These are phyloP conservation scores for Dothideomycetes sp. DNA, from an alignment of 2,329 filamentous ascomycete species.

Conservation along the genomic window DNA sequence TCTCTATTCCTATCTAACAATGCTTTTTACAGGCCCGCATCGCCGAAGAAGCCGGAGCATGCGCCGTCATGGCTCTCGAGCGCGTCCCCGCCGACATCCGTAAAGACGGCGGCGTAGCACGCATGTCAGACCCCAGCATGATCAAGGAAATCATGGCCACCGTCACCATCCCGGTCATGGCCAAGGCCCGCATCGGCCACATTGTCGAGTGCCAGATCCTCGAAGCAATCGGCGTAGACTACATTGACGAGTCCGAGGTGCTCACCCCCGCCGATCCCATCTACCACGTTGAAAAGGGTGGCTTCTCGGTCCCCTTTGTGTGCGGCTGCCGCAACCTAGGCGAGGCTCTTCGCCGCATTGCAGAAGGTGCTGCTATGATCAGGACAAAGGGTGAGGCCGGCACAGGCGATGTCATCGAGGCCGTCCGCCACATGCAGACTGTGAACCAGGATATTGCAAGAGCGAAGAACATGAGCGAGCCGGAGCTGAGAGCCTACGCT, in stretches of 20 bases:
- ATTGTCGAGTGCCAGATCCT: constrained; percentile 98
- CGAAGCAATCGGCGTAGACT: constrained; percentile 88
- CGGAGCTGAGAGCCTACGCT: constrained; percentile 67
- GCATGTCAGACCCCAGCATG: constrained; percentile 92
- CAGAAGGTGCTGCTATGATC: constrained; percentile 96
- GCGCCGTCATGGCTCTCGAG: constrained; percentile 97
- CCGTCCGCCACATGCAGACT: constrained; percentile 89
- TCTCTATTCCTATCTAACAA: not conserved
- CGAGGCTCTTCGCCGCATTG: constrained; percentile 81
- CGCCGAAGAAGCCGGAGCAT: constrained; percentile 91
- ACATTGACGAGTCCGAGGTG: constrained; percentile 97
- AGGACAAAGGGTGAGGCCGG: constrained; percentile 97
- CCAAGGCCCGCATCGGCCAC: constrained; percentile 94
- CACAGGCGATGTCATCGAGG: constrained; percentile 93
- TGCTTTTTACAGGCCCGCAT: constrained; percentile 60
- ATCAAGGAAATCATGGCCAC: constrained; percentile 92
- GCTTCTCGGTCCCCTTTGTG: constrained; percentile 79
- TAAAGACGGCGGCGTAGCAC: constrained; percentile 79
- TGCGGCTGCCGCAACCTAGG: constrained; percentile 92
- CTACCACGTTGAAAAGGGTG: constrained; percentile 83
- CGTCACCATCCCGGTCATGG: constrained; percentile 98
- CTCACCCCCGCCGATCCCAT: constrained; percentile 85
- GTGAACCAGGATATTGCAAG: constrained; percentile 72
- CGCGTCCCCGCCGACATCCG: constrained; percentile 95
- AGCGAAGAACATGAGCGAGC: constrained; percentile 54